Conservation (phyloP, 768 basidiomycete genomes). For the Lyophyllum decastes region DNA sequence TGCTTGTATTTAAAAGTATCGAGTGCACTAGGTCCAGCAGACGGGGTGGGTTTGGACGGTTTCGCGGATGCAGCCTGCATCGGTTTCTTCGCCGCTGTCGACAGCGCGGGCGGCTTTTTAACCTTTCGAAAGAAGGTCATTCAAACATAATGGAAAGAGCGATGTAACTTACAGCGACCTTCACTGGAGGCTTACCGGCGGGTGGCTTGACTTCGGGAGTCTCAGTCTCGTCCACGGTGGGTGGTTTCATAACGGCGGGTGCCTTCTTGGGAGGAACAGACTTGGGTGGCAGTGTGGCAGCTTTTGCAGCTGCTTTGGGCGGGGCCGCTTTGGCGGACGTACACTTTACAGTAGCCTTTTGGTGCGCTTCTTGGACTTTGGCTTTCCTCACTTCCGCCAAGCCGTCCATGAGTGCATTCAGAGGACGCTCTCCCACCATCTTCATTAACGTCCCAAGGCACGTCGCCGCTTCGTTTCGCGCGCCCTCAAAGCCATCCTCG, state of each 20-base stretch:
- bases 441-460: conserved; percentile 92
- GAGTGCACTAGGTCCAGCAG: conserved; percentile 53
- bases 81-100: conserved; percentile 48
- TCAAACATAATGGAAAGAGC: conserved; percentile 1
- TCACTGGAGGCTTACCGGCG: conserved; percentile 51
- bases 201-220: conserved; percentile 39
- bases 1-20: conserved; percentile 93
- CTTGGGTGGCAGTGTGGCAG: conserved; percentile 22
- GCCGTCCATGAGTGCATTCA: conserved; percentile 84
- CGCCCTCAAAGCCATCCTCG: conserved; percentile 88
- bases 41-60: conserved; percentile 47
- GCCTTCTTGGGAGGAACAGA: conserved; percentile 20
- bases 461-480: conserved; percentile 86
- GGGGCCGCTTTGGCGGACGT: conserved; percentile 64
- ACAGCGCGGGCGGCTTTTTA: conserved; percentile 50
- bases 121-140: conserved; percentile 29
- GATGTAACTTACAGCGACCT: conserved; percentile 37
- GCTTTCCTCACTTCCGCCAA: conserved; percentile 85
- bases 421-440: conserved; percentile 91
- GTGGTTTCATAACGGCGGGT: neutral
- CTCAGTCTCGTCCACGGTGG: conserved; percentile 15
- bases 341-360: conserved; percentile 89
- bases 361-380: conserved; percentile 93
- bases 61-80: conserved; percentile 37
- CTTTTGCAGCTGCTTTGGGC: conserved; percentile 47